Evolutionary conservation across 495 filamentous ascomycete genomes (phyloP), one percentile per base, ranked within the genome.

Genomic region (Lentithecium fluviatile): DNA sequence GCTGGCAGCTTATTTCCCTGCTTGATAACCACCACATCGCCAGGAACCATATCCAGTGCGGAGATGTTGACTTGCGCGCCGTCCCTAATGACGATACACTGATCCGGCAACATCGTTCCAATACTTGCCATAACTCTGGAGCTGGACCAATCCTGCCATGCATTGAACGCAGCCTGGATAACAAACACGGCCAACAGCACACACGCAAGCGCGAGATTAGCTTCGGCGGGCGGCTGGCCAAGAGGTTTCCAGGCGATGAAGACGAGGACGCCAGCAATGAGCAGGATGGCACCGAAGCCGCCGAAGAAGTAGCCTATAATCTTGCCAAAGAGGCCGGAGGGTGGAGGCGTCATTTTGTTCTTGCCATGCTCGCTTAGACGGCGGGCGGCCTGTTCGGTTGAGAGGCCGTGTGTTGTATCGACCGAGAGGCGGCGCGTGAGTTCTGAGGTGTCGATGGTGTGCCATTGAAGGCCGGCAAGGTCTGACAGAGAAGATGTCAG

Each of bases 201-300:
- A 60, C 87, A 83, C 3, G 81, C 86, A 3, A 89, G 75, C 0
- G 84, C 86, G 17, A 89, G 70, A 65, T 90, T 89, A 6, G 85
- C 82, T 17, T 74, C 52, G 0, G 82, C 73, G 0, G 87, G 87
- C 1, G 86, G 87, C 11, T 87, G 49, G 0, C 86, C 85, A 0
- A 89, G 81, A 5, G 87, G 87, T 45, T 83, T 85, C 85, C 85
- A 89, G 6, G 82, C 77, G 42, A 89, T 68, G 64, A 88, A 86
- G 49, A 88, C 83, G 5, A 90, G 76, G 24, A 88, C 78, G 23
- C 78, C 74, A 13, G 84, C 85, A 29, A 83, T 68, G 5, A 87
- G 74, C 6, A 89, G 79, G 25, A 89, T 77, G 2, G 82, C 77
- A 2, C 87, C 84, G 63, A 89, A 89, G 20, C 87, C 87, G 50